Conservation (phyloP, 2,329 filamentous ascomycete genomes). For the Aspergillus piperis region DNA sequence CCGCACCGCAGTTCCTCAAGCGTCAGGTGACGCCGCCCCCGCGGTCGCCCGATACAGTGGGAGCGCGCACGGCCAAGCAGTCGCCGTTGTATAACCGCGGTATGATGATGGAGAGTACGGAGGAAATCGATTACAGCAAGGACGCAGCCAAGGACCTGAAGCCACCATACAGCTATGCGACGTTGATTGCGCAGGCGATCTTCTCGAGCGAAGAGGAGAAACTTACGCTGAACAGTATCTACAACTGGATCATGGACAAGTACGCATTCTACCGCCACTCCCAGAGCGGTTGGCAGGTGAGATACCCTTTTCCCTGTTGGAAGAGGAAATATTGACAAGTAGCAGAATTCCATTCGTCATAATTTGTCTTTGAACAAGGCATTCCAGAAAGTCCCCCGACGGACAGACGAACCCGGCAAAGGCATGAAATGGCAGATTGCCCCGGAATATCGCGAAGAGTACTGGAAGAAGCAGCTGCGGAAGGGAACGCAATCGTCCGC, state of each 20-base stretch:
- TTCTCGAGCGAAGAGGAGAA: slow-evolving; percentile 83
- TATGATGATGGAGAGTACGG: slow-evolving; percentile 56
- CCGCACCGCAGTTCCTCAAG: slow-evolving; percentile 47
- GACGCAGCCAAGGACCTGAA: slow-evolving; percentile 90
- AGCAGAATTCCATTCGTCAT: slow-evolving; percentile 89
- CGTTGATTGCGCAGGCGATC: slow-evolving; percentile 96
- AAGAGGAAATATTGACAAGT: not conserved
- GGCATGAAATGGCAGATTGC: slow-evolving; percentile 99
- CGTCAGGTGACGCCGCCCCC: slow-evolving; percentile 46
- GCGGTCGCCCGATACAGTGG: slow-evolving; percentile 43
- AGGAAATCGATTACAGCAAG: slow-evolving; percentile 62
- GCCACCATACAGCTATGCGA: slow-evolving; percentile 92
- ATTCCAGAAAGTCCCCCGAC: slow-evolving; percentile 89
- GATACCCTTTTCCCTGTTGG: slow-evolving; percentile 30
- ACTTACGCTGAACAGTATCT: slow-evolving; percentile 88
- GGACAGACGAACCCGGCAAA: slow-evolving; percentile 94
- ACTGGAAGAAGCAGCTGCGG: slow-evolving; percentile 67
- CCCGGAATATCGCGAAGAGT: slow-evolving; percentile 79
- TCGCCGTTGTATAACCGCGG: slow-evolving; percentile 53
- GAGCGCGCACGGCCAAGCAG: slow-evolving; percentile 44
- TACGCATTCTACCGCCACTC: slow-evolving; percentile 92
- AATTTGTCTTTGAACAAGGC: slow-evolving; percentile 93
- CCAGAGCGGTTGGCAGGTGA: slow-evolving; percentile 86
- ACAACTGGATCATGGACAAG: slow-evolving; percentile 84
- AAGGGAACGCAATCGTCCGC: slow-evolving; percentile 48